Base-by-base conservation (phyloP, 129 eudicot genomes). In the Tagetes erecta region DNA sequence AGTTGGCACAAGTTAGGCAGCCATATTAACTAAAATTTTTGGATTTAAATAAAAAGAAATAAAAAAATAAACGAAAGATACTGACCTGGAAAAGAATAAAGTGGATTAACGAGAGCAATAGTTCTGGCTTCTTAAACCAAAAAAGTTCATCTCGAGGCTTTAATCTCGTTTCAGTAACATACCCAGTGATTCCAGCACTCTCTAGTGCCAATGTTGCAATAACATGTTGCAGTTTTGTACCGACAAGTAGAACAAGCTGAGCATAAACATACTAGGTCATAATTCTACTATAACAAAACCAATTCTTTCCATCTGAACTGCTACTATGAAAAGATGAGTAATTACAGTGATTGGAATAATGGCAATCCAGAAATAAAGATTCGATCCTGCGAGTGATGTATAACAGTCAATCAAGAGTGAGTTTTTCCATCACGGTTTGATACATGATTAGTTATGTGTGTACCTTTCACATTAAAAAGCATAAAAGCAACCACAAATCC, bases 291-390 rank as follows among this genome's bases (percentile, higher is more conserved):
- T 14, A 37, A 9, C 42, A 38, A 66, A 52, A 8, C 38, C 37
- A 27, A 14, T 1, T 14, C 30, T 35, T 41, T 41, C 44, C 31
- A 44, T n/a, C 64, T 20, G 12, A 71, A 20, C 9, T 20, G 42
- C 41, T 46, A 27, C 56, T 57, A 31, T 33, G 2, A 46, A 20
- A 51, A 67, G 20, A 60, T 52, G 47, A 53, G 67, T 46, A 79
- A 97, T 94, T 88, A 94, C 99, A 46, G 87, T 81, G 65, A 94
- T 71, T 30, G 99, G 99, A 74, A 94, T 86, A 73, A 88, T 81
- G 6, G 99, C 99, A 67, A 94, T 91, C 99, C 99, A 94, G 82
- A 94, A 91, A 79, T 94, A 94, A 45, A 94, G 95, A 86, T 94
- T 91, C 3, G 99, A 94, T 81, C 97, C 98, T 93, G 98, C 83